A percentile compares a stretch with the other conserved stretches of the same genome.
Evolutionary conservation across 805 yeast species (phyloP).

Genomic region (Starmera quercuum): DNA sequence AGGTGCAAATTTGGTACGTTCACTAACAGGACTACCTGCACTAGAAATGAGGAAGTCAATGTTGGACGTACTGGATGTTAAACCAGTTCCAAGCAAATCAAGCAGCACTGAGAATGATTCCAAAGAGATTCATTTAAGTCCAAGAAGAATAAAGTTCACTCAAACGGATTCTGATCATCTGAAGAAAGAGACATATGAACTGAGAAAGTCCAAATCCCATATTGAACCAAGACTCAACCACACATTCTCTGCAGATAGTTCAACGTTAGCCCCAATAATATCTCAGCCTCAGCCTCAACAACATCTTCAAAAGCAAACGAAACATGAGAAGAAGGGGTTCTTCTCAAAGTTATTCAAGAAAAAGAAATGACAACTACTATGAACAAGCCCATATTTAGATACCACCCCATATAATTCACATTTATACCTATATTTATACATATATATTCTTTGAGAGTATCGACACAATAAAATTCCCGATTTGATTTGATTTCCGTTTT

Average conservation of each 20-base stretch:
- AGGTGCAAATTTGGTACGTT: slow-evolving; percentile 32
- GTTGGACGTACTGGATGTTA: slow-evolving; percentile 15
- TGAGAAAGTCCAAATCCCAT: slow-evolving; percentile 7
- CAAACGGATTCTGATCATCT: slow-evolving; percentile 4
- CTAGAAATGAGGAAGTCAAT: slow-evolving; percentile 15
- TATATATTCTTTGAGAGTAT: too few species aligned
- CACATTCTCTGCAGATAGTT: neutral
- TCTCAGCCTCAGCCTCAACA: slow-evolving; percentile 6
- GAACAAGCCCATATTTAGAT: too few species aligned
- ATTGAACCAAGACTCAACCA: too few species aligned
- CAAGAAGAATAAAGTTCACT: slow-evolving; percentile 8
- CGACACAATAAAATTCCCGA: too few species aligned
- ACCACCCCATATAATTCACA: neutral
- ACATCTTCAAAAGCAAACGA: neutral
- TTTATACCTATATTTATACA: neutral
- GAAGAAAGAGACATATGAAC: slow-evolving; percentile 1
- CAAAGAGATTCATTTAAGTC: neutral
- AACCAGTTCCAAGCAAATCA: neutral
- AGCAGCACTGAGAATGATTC: neutral
- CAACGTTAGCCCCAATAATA: slow-evolving; percentile 4
- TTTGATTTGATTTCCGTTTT: too few species aligned
- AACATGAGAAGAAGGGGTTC: slow-evolving; percentile 4
- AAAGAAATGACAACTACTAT: neutral
- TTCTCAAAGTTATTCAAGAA: slow-evolving; percentile 5
- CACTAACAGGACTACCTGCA: slow-evolving; percentile 29